Conservation (phyloP, 257 asterid genomes). For the Paulownia fortunei region DNA sequence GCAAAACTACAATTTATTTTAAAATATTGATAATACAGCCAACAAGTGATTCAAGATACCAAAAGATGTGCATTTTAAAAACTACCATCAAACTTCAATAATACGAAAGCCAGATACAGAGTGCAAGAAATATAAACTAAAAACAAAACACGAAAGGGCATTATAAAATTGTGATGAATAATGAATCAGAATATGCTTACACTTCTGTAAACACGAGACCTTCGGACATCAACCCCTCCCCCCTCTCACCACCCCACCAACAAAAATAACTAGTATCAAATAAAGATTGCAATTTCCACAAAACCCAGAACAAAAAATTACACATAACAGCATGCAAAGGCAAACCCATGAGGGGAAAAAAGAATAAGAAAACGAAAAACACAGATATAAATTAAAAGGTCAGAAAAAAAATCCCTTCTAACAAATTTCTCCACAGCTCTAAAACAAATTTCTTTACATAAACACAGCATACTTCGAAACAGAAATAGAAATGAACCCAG, state of each 20-base stretch:
- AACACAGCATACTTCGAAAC: not conserved
- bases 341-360: not conserved
- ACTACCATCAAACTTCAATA: not conserved
- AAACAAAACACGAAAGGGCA: not conserved
- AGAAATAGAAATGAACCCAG: slow-evolving; percentile 12
- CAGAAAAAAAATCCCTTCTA: slow-evolving; percentile 5
- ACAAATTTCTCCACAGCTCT: not conserved
- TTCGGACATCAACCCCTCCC: not conserved
- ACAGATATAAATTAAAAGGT: not conserved
- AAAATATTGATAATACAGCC: not conserved
- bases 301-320: not conserved
- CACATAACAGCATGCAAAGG: slow-evolving; percentile 3
- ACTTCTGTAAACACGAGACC: not conserved
- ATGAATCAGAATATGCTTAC: slow-evolving; percentile 1
- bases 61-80: not conserved
- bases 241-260: not conserved
- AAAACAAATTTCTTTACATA: not conserved
- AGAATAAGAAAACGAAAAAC: not conserved
- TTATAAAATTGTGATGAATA: not conserved
- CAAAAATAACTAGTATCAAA: not conserved
- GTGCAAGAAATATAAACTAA: not conserved
- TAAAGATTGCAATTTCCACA: not conserved
- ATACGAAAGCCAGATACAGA: not conserved
- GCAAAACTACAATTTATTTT: not conserved
- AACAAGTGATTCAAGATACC: slow-evolving; percentile 14